phyloP scores from a whole-genome alignment of 257 asterid genomes.

The Solanum gandarillasii region DNA sequence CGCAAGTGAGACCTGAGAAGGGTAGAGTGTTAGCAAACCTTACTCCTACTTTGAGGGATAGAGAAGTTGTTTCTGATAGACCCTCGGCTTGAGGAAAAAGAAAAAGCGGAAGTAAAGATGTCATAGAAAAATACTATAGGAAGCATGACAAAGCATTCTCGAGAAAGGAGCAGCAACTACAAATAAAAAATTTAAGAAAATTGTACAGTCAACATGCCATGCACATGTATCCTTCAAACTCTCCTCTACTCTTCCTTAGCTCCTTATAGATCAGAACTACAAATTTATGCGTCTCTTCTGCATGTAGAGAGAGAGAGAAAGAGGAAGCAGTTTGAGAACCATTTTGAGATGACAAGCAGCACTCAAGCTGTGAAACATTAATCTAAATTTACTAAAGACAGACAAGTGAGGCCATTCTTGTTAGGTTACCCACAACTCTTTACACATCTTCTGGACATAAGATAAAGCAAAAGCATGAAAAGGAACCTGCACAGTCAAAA shows the following conservation, averaged over 20 bases:
- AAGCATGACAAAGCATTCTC: not conserved
- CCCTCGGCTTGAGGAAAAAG: not conserved
- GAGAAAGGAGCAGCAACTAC: not conserved
- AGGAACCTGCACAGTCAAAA: constrained; percentile 11
- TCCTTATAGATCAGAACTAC: not conserved
- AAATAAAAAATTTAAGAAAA: not conserved
- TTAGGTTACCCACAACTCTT: not conserved
- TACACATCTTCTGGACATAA: not conserved
- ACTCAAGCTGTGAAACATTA: not conserved
- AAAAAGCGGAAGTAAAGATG: not conserved
- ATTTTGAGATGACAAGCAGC: constrained; percentile 8
- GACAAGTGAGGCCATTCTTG: constrained; percentile 6
- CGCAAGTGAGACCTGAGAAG: not conserved
- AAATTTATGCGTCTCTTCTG: not conserved
- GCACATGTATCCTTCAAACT: not conserved
- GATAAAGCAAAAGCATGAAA: not conserved
- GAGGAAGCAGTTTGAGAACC: constrained; percentile 11
- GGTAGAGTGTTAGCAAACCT: not conserved
- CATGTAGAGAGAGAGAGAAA: not conserved
- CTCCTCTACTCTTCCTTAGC: not conserved
- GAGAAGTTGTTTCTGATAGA: not conserved
- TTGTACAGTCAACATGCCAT: constrained; percentile 5
- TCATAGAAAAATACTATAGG: not conserved
- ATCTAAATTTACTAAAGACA: constrained; percentile 6
- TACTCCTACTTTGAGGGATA: not conserved